phyloP scores from a whole-genome alignment of 371 early-diverging fungal genomes.

The Blakeslea trispora region DNA sequence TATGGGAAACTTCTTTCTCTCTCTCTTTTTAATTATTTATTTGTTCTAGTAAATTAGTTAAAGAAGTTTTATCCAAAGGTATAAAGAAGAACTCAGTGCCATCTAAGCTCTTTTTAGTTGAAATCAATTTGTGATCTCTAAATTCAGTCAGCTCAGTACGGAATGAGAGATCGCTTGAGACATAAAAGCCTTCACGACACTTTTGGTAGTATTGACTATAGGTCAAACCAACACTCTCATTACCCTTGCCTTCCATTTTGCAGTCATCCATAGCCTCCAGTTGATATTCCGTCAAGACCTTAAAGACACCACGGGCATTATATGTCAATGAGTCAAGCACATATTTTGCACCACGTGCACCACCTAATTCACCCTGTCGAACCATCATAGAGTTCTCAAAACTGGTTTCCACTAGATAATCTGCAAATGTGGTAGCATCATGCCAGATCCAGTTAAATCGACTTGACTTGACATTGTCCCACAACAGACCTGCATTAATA shows the following conservation, averaged over 20 bases:
- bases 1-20: too few species aligned
- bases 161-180: slow-evolving; percentile 79
- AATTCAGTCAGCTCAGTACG: slow-evolving; percentile 89
- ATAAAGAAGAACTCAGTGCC: slow-evolving; percentile 84
- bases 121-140: slow-evolving; percentile 87
- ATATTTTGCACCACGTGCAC: slow-evolving; percentile 73
- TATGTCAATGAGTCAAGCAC: slow-evolving; percentile 82
- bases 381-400: slow-evolving; percentile 79
- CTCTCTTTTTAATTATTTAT: slow-evolving; percentile 29
- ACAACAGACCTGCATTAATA: slow-evolving; percentile 83
- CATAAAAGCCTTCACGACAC: slow-evolving; percentile 83
- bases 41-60: slow-evolving; percentile 63
- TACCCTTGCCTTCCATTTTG: slow-evolving; percentile 36
- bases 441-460: slow-evolving; percentile 88
- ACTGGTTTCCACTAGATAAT: slow-evolving; percentile 80
- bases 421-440: slow-evolving; percentile 85
- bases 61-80: slow-evolving; percentile 66
- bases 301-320: slow-evolving; percentile 84
- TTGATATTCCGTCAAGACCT: slow-evolving; percentile 72
- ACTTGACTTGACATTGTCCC: slow-evolving; percentile 75
- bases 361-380: slow-evolving; percentile 53
- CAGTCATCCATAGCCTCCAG: slow-evolving; percentile 58
- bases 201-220: slow-evolving; percentile 65
- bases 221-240: slow-evolving; percentile 57
- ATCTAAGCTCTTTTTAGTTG: slow-evolving; percentile 62